phyloP scores from a whole-genome alignment of 1,284 basidiomycete genomes.

The Ustilago trichophora region DNA sequence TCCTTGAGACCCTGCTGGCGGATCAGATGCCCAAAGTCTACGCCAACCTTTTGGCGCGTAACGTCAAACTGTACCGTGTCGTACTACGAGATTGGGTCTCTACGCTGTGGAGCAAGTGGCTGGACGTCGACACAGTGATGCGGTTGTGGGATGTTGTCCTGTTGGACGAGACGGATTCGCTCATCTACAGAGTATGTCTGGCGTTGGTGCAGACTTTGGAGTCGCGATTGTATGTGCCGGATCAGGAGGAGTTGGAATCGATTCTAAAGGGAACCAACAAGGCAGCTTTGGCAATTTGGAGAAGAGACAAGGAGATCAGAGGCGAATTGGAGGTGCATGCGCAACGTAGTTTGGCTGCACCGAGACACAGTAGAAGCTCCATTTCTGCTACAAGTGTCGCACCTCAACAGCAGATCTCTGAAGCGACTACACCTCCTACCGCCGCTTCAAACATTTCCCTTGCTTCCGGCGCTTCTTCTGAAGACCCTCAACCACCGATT shows the following conservation, averaged over 20 bases:
- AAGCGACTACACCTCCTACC: not conserved
- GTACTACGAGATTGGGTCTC: slow-evolving; percentile 55
- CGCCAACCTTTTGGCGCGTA: slow-evolving; percentile 57
- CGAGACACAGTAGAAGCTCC: not conserved
- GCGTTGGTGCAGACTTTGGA: slow-evolving; percentile 57
- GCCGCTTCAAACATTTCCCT: not conserved
- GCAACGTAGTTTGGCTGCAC: not conserved
- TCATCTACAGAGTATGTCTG: slow-evolving; percentile 57
- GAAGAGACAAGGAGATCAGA: slow-evolving; percentile 28
- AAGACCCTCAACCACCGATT: too few species aligned
- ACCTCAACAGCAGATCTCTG: not conserved
- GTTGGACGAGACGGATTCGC: slow-evolving; percentile 54
- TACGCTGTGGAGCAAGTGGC: slow-evolving; percentile 49
- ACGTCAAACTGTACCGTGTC: slow-evolving; percentile 36
- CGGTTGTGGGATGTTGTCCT: slow-evolving; percentile 61
- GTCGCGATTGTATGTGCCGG: slow-evolving; percentile 56
- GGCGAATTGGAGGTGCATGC: slow-evolving; percentile 19
- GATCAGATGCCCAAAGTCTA: slow-evolving; percentile 90
- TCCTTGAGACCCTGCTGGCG: slow-evolving; percentile 88
- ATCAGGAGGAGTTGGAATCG: slow-evolving; percentile 46
- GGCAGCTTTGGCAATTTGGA: slow-evolving; percentile 56
- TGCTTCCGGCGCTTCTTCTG: too few species aligned
- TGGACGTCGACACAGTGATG: slow-evolving; percentile 58
- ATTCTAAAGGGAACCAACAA: slow-evolving; percentile 53
- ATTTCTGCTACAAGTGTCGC: not conserved